Conservation (phyloP, 305 asterid species). For the Lippia alba region DNA sequence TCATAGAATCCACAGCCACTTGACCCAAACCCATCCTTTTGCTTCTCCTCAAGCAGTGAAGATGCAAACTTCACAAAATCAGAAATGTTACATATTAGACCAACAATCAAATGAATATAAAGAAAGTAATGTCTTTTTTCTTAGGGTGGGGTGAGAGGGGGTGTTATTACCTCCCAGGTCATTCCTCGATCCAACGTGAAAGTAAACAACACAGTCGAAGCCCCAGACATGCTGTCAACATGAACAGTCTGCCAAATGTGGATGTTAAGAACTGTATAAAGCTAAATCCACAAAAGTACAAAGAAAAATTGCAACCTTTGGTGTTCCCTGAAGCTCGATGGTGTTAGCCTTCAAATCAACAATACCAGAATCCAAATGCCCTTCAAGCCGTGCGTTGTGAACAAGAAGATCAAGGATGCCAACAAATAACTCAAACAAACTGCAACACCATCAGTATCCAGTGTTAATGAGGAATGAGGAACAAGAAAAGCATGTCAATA, state of each 20-base stretch:
- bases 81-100: conserved; percentile 29
- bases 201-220: conserved; percentile 86
- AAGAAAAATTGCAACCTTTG: conserved; percentile 65
- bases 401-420: conserved; percentile 78
- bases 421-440: conserved; percentile 93
- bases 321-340: conserved; percentile 73
- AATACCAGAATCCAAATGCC: conserved; percentile 94
- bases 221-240: conserved; percentile 91
- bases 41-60: conserved; percentile 80
- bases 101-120: conserved; percentile 21
- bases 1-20: conserved; percentile 78
- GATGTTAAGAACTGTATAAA: conserved; percentile 37
- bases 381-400: conserved; percentile 86
- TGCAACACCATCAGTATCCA: conserved; percentile 51
- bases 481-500: conserved; percentile 15
- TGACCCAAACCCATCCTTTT: conserved; percentile 67
- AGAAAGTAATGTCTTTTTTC: conserved; percentile 4
- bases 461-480: conserved; percentile 32
- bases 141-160: not conserved
- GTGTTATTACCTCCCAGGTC: conserved; percentile 82
- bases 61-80: conserved; percentile 71
- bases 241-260: conserved; percentile 82
- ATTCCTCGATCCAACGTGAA: conserved; percentile 93
- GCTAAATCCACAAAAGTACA: conserved; percentile 40
- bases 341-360: conserved; percentile 87